Evolutionary conservation across 208 protist species (phyloP).

Genomic region (Trypanosoma caninum): DNA sequence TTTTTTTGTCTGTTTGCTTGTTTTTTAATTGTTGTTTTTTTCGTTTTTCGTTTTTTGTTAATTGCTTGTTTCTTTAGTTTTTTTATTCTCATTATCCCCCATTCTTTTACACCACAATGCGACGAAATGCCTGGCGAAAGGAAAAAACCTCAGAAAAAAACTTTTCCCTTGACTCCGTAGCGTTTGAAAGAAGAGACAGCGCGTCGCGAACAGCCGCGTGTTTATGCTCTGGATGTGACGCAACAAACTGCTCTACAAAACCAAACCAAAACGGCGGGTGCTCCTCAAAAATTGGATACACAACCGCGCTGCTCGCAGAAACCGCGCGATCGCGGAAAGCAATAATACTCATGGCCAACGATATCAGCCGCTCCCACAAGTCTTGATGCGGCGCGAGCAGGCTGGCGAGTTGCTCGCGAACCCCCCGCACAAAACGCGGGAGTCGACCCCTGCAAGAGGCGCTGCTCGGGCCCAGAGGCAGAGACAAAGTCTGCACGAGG

Average conservation of each 20-base stretch:
- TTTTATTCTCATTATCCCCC: conserved; percentile 10
- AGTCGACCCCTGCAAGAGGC: conserved; percentile 1
- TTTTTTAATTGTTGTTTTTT: background rate
- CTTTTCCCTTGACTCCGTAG: conserved; percentile 56
- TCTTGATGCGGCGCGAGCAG: conserved; percentile 61
- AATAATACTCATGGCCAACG: conserved; percentile 81
- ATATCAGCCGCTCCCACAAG: conserved; percentile 71
- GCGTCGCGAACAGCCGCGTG: conserved; percentile 61
- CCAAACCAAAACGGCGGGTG: conserved; percentile 81
- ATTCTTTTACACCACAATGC: conserved; percentile 25
- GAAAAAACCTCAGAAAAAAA: conserved; percentile 83
- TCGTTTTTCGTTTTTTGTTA: conserved; percentile 9
- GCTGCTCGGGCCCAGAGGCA: too few relatives aligned
- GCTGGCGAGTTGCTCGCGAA: conserved; percentile 44
- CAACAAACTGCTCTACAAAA: conserved; percentile 70
- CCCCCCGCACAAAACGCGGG: conserved; percentile 26
- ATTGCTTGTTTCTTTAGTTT: conserved; percentile 5
- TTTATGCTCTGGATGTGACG: conserved; percentile 62
- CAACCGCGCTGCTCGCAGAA: conserved; percentile 59
- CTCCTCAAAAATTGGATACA: conserved; percentile 80
- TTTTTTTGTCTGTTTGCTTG: background rate
- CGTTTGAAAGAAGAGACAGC: conserved; percentile 54
- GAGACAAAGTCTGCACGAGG: too few relatives aligned
- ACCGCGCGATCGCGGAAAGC: conserved; percentile 73
- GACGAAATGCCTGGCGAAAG: conserved; percentile 67